Base-by-base conservation (phyloP, 768 basidiomycete species). In the Gymnopilus dilepis region DNA sequence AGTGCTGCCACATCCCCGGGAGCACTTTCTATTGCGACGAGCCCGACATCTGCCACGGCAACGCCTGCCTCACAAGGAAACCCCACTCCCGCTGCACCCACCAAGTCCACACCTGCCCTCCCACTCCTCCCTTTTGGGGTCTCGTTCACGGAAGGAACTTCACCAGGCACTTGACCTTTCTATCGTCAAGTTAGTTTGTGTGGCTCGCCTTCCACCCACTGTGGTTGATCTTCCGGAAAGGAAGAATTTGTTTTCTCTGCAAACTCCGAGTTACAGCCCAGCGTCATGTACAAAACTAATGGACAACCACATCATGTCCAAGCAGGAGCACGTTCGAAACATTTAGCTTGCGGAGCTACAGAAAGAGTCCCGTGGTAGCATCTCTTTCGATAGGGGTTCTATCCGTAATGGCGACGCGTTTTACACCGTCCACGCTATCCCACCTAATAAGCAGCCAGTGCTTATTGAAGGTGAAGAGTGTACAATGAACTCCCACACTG, bases 341-440 rank as follows among this genome's bases (percentile, higher is more conserved):
- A 30, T 59, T 12, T 65, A 69, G 31, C 38, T 72, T 24, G 34
- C 45, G 0, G 30, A 60, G 30, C 67, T 73, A n/a, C 47, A 58
- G 28, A 64, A 59, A 0, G 37, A 69, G 38, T 17, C 38, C 0
- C 30, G 61, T 11, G 57, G 73, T 34, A 70, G 59, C 26, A 47
- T 72, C 15, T 70, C 70, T 0, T 74, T 69, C 37, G 72, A 74
- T 56, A 73, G 72, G 7, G 68, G 65, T 0, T 33, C 62, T 7
- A 61, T 62, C 1, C 41, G 60, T 13, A 31, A 30, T 12, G 63
- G 63, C 0, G 59, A 67, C 0, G 37, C 66, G 0, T 31, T 72
- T 1, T 72, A 70, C 37, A 72, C 68, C 0, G 58, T 70, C 2
- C 71, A 72, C 51, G 64, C 65, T 4, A 70, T 65, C 11, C 65